Percentiles rank a stretch among this genome's conserved stretches.
Conservation (phyloP, 768 basidiomycete species). For the Chalciporus pseudorubinellus region DNA sequence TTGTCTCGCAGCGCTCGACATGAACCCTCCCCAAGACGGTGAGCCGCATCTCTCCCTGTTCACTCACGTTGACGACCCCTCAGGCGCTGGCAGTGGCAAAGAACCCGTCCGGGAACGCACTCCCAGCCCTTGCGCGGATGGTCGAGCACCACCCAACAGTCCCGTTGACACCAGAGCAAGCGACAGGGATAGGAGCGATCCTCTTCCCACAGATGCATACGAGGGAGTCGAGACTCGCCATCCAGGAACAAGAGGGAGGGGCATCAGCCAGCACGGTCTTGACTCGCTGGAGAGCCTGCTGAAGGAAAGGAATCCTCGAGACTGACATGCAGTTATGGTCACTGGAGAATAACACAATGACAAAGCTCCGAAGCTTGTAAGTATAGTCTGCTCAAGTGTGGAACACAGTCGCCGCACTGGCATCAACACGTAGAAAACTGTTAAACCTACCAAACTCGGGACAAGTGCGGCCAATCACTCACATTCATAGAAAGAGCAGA, state of each 20-base stretch:
- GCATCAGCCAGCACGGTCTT: background rate
- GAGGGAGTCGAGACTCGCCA: background rate
- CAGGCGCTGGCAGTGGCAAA: no score
- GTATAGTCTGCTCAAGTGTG: no score
- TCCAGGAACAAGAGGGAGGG: no score
- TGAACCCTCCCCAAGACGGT: background rate
- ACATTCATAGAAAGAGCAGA: no score
- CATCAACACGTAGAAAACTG: no score
- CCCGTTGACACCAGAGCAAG: background rate
- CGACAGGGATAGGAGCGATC: background rate
- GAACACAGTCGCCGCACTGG: no score
- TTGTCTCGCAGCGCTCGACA: background rate
- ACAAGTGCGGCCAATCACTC: no score
- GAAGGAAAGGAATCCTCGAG: background rate
- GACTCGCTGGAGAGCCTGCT: background rate
- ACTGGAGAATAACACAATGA: no score
- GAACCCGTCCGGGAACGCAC: no score
- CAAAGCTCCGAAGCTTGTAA: no score
- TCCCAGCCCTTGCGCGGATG: background rate
- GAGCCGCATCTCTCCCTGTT: background rate
- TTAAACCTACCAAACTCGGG: no score
- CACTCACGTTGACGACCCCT: slow-evolving; percentile 1
- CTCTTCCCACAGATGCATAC: background rate
- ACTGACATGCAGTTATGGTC: background rate
- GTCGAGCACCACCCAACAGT: background rate